Percentiles rank a stretch among this genome's conserved stretches.
These are phyloP conservation scores for Chrysanthemum seticuspe DNA, from an alignment of 129 eudicot species.

Conservation along the genomic window DNA sequence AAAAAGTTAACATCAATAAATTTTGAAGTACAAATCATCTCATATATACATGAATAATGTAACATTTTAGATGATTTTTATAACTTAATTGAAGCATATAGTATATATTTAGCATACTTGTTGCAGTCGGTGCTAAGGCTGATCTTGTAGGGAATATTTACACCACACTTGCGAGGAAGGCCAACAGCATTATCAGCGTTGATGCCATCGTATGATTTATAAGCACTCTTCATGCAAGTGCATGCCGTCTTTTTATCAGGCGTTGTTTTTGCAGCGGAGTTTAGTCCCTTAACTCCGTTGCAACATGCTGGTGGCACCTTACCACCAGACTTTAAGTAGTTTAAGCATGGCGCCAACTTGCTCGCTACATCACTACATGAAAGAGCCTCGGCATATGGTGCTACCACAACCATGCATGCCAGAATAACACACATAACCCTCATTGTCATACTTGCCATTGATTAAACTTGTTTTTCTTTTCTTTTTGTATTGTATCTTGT, in stretches of 20 bases:
- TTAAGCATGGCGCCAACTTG: slow-evolving; percentile 30
- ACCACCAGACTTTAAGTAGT: slow-evolving; percentile 24
- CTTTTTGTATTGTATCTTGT: too few species aligned
- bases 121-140: slow-evolving; percentile 45
- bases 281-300: slow-evolving; percentile 27
- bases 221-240: slow-evolving; percentile 33
- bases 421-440: slow-evolving; percentile 17
- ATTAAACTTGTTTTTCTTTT: too few species aligned
- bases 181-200: slow-evolving; percentile 18
- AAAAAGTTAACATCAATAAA: too few species aligned
- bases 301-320: slow-evolving; percentile 22
- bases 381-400: slow-evolving; percentile 32
- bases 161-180: slow-evolving; percentile 48
- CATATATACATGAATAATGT: too few species aligned
- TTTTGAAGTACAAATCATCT: too few species aligned
- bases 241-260: slow-evolving; percentile 35
- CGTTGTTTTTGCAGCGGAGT: slow-evolving; percentile 15
- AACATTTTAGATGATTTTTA: too few species aligned
- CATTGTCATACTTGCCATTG: slow-evolving; percentile 10
- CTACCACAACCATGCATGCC: slow-evolving; percentile 18
- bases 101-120: slow-evolving; percentile 26
- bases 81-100: not conserved
- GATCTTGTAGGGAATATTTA: slow-evolving; percentile 37
- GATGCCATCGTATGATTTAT: not conserved
- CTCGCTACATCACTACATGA: slow-evolving; percentile 28